A percentile compares a stretch with the other conserved stretches of the same genome.
These are phyloP conservation scores for Phyllosticta capitalensis DNA, from an alignment of 2,329 filamentous ascomycete genomes.

Conservation along the genomic window DNA sequence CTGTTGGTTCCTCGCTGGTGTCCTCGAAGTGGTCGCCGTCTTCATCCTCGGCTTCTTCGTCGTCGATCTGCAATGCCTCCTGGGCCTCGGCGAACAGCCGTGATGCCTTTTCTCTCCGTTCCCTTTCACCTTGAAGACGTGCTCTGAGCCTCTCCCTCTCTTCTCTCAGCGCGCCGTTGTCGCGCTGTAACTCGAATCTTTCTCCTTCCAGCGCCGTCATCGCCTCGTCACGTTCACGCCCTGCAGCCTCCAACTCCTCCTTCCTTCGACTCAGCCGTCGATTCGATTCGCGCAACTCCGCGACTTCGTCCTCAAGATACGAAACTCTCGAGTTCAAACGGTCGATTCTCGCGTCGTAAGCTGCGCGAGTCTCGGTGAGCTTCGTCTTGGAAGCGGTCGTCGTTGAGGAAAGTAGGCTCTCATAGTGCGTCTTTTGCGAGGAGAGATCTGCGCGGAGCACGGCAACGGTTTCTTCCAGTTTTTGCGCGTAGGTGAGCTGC, in stretches of 20 bases:
- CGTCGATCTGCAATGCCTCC: not conserved
- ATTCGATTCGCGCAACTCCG: not conserved
- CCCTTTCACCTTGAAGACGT: not conserved
- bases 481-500: slow-evolving; percentile 4
- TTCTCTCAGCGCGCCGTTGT: not conserved
- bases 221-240: not conserved
- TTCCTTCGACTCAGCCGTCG: not conserved
- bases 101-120: not conserved
- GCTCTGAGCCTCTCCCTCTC: not conserved
- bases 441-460: not conserved
- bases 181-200: not conserved
- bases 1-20: not conserved
- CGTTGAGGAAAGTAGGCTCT: not conserved
- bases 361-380: not conserved
- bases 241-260: not conserved
- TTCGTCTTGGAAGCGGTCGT: not conserved
- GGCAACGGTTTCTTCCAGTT: slow-evolving; percentile 3
- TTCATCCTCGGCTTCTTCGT: not conserved
- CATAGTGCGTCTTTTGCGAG: not conserved
- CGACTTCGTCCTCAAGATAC: not conserved
- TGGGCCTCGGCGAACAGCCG: not conserved
- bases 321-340: not conserved
- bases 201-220: not conserved
- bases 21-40: not conserved
- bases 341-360: not conserved